A percentile compares a stretch with the other conserved stretches of the same genome.
phyloP scores from a whole-genome alignment of 2,329 filamentous ascomycete genomes.

The Phialemoniopsis sp. region DNA sequence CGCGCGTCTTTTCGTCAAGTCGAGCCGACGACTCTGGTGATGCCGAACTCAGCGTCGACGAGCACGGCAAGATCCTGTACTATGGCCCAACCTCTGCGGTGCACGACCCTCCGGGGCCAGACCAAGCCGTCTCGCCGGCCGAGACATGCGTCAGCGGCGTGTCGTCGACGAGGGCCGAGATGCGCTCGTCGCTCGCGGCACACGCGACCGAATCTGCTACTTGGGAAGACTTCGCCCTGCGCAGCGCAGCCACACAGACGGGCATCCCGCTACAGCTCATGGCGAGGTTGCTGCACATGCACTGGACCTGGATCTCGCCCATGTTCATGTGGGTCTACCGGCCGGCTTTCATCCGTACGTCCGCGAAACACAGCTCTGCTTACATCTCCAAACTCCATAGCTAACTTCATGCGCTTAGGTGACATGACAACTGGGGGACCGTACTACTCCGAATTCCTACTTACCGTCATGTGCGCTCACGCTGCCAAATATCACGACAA shows the following conservation, averaged over 20 bases:
- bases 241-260: conserved; percentile 14
- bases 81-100: conserved; percentile 20
- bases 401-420: conserved; percentile 1
- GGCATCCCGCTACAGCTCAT: conserved; percentile 12
- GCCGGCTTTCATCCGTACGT: conserved; percentile 18
- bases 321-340: conserved; percentile 23
- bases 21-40: too few species aligned
- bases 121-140: conserved; percentile 6
- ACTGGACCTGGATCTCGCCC: conserved; percentile 18
- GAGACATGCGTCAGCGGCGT: conserved; percentile 7
- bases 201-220: conserved; percentile 13
- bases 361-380: background rate
- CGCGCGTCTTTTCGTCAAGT: too few species aligned
- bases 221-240: conserved; percentile 18
- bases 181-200: conserved; percentile 12
- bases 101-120: conserved; percentile 13
- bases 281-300: conserved; percentile 14
- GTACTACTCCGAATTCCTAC: conserved; percentile 21
- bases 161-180: conserved; percentile 7
- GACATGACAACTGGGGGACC: conserved; percentile 19
- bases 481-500: conserved; percentile 15
- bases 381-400: background rate
- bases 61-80: conserved; percentile 13
- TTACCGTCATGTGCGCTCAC: conserved; percentile 18
- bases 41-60: too few species aligned